Base-by-base conservation (phyloP, 2,329 filamentous ascomycete species). In the Colletotrichum neosansevieriae region DNA sequence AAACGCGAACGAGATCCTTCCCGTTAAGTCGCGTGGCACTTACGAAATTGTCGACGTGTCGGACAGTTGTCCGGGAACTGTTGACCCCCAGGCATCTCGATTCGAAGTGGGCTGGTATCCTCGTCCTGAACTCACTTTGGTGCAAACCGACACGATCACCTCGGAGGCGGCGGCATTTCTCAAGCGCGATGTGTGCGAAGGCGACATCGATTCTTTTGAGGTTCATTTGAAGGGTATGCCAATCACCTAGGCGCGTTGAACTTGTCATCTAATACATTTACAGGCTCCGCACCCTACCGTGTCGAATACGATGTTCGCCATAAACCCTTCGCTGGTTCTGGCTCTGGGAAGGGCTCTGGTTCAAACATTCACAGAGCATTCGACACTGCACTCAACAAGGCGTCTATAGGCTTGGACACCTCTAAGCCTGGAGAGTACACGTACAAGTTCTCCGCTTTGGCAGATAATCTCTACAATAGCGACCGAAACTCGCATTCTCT, bases 111-210 rank as follows among this genome's bases (percentile, higher is more conserved):
- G 90, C 68, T 98, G 94, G 94, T 93, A 96, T 73, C 87, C 92
- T 38, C 89, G 94, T 53, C 97, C 96, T 1, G 84, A 89, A 70
- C 85, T 97, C 47, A 86, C 85, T 13, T 77, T 96, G 51, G 83
- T 89, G 6, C 86, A 91, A 68, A 88, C 88, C n/a, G 84, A 89
- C 4, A 87, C 89, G 53, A 84, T 93, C 53, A 82, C 82, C 15
- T 67, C 73, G 11, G 79, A 85, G 40, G 82, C 84, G 15, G 83
- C 82, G 9, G 82, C 84, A 32, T 92, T 91, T 76, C 77, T 90
- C 73, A 97, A 97, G 79, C 87, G 90, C 47, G 91, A 94, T 69
- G 91, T 99, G 34, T 99, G 96, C 76, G 94, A 99, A 81, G 95
- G 95, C 34, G 95, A 98, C 70, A 92, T 97, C 75, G 95, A 98